A percentile compares a stretch with the other conserved stretches of the same genome.
phyloP scores from a whole-genome alignment of 345 rosid genomes.

The Brassica nigra region DNA sequence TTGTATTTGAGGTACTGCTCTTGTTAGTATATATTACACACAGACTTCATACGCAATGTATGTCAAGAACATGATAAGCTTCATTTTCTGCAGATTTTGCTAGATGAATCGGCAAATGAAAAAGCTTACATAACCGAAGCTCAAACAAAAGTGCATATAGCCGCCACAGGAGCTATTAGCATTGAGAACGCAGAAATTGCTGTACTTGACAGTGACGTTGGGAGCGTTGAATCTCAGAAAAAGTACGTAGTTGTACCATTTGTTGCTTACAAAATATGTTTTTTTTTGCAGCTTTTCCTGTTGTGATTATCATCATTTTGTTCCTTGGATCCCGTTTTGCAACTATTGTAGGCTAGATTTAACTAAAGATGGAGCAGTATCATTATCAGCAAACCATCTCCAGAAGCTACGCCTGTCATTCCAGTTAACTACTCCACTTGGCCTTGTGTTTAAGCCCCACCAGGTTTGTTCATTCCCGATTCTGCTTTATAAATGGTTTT shows the following conservation, averaged over 20 bases:
- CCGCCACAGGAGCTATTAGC: constrained; percentile 61
- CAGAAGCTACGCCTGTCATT: constrained; percentile 87
- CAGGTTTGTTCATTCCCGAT: constrained; percentile 57
- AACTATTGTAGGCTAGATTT: constrained; percentile 65
- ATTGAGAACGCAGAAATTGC: constrained; percentile 74
- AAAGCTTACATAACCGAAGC: constrained; percentile 63
- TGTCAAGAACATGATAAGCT: constrained; percentile 5
- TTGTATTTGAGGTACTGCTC: constrained; percentile 77
- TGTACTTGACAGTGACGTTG: constrained; percentile 84
- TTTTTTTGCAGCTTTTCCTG: background rate
- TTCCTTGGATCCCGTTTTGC: constrained; percentile 7
- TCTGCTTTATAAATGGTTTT: constrained; percentile 5
- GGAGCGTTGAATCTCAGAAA: constrained; percentile 69
- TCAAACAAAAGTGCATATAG: constrained; percentile 60
- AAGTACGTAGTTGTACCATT: constrained; percentile 48
- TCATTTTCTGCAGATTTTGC: constrained; percentile 48
- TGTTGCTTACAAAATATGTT: background rate
- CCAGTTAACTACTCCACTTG: constrained; percentile 66
- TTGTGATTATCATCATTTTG: constrained; percentile 14
- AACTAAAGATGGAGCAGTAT: constrained; percentile 55
- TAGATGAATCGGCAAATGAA: constrained; percentile 63
- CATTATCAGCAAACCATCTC: constrained; percentile 91
- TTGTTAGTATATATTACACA: constrained; percentile 9
- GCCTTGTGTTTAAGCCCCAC: constrained; percentile 79
- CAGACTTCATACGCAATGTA: constrained; percentile 18